Base-by-base conservation (phyloP, 345 rosid species). In the Erysimum cheiranthoides region DNA sequence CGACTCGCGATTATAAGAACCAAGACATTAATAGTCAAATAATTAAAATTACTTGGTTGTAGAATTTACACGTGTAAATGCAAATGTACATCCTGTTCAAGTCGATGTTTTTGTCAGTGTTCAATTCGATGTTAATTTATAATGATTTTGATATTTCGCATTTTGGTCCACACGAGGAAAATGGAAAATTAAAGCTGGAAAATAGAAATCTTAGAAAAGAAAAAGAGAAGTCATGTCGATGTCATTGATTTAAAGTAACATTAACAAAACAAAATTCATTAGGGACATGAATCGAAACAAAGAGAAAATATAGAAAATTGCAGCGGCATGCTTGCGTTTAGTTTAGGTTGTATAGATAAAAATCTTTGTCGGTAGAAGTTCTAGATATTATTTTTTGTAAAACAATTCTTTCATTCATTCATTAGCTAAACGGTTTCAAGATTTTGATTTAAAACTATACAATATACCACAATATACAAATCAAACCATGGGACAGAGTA, bases 161-260 rank as follows among this genome's bases (percentile, higher is more conserved):
- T 59, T 56, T 39, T 66, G 68, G 77, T 78, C 81, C 81, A 78
- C 81, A 78, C 73, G 69, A 72, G 77, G 64, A 60, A 71, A 73
- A 38, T 66, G 16, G 64, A 78, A n/a, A 59, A 66, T n/a, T 57
- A 66, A 60, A 72, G 73, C 69, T 25, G 27, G 31, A 71, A 71
- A 66, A 60, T 4, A 12, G 35, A 40, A 66, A 51, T 40, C 16
- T 72, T 32, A 60, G 31, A 71, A 71, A 70, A 71, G 57, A 42
- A 78, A 72, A 78, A 40, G 76, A 67, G 45, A 36, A 77, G 66
- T 56, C 39, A 63, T 56, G 80, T 77, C 80, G 39, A 18, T 56
- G 75, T 77, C 80, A 64, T 2, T 47, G 45, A 54, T 70, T 54
- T 54, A 46, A 77, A 64, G 75, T 70, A 63, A 70, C 61, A 64